Base-by-base conservation (phyloP, 768 basidiomycete species). In the Gymnopilus junonius region DNA sequence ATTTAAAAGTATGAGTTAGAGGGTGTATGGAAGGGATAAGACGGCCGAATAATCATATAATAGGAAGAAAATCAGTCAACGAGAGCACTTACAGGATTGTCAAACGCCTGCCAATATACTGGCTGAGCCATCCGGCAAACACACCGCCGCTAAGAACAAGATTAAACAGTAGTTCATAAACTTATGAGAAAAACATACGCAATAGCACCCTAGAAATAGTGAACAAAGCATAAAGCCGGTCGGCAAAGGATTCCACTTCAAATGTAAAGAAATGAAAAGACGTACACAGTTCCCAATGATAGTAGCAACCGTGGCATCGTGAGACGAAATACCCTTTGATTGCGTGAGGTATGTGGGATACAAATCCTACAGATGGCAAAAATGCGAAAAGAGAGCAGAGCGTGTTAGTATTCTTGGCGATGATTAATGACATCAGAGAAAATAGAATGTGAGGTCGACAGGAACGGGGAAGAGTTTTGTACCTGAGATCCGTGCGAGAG, bases 51-150 rank as follows among this genome's bases (percentile, higher is more conserved):
- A n/a, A 42, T 43, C 8, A n/a, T n/a, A 14, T 14, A 32, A 57
- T 23, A 51, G n/a, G 35, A 37, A 63, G n/a, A 21, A 29, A 46
- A 23, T n/a, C 25, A 39, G 27, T 17, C 46, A 58, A 15, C 51
- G n/a, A n/a, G n/a, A n/a, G 20, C 3, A 60, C 80, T 43, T 69
- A 83, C 82, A 94, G 78, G 69, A 93, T 93, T 10, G 93, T 93
- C 56, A 95, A 79, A n/a, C 95, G 83, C 45, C 95, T 86, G 20
- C 94, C 95, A 63, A 92, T 73, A 71, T 89, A 88, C 70, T 95
- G 94, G 37, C 87, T 90, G 11, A 82, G 67, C 73, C 75, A 88
- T 6, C 93, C 93, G 17, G 92, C 93, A 59, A 93, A 79, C 12
- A 77, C 79, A 57, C 93, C 92, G 31, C 93, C 91, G 23, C 77